Evolutionary conservation across 1,284 basidiomycete genomes (phyloP).

Genomic region (Sanghuangporus sanghuang): DNA sequence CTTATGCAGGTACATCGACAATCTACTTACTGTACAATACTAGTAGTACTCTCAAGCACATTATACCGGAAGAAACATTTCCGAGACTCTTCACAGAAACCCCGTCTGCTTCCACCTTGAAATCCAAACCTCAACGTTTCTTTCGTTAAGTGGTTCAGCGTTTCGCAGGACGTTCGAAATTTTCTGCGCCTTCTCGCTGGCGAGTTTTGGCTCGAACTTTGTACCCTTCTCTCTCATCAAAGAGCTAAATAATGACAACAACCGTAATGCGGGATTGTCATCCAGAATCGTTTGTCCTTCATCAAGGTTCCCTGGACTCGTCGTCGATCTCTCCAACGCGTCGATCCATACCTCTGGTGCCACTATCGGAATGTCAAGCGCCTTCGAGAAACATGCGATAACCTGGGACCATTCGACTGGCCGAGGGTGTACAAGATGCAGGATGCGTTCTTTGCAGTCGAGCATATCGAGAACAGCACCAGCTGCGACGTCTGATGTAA

Average conservation of each 20-base stretch:
- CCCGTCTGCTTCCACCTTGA: slow-evolving; percentile 7
- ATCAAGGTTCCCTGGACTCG: not conserved
- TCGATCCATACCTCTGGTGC: slow-evolving; percentile 8
- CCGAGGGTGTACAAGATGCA: slow-evolving; percentile 28
- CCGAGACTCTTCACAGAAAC: not conserved
- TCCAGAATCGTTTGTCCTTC: not conserved
- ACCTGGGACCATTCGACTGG: slow-evolving; percentile 8
- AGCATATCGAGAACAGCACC: slow-evolving; percentile 23
- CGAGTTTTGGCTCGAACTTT: slow-evolving; percentile 2
- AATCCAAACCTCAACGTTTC: slow-evolving; percentile 9
- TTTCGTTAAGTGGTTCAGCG: not conserved
- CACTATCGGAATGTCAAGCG: not conserved
- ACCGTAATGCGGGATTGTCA: slow-evolving; percentile 14
- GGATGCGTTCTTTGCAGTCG: slow-evolving; percentile 18
- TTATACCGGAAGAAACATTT: too few relatives aligned
- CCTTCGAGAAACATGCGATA: not conserved
- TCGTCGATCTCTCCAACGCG: not conserved
- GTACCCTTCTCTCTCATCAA: not conserved
- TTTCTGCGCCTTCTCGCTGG: not conserved
- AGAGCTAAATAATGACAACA: slow-evolving; percentile 10
- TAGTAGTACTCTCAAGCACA: too few relatives aligned
- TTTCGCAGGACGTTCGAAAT: not conserved
- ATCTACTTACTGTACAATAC: too few relatives aligned
- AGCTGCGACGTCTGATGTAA: slow-evolving; percentile 24
- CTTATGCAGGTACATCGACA: too few relatives aligned